Evolutionary conservation across 75 land plant genomes (phyloP).

Genomic region (Larix kaempferi): DNA sequence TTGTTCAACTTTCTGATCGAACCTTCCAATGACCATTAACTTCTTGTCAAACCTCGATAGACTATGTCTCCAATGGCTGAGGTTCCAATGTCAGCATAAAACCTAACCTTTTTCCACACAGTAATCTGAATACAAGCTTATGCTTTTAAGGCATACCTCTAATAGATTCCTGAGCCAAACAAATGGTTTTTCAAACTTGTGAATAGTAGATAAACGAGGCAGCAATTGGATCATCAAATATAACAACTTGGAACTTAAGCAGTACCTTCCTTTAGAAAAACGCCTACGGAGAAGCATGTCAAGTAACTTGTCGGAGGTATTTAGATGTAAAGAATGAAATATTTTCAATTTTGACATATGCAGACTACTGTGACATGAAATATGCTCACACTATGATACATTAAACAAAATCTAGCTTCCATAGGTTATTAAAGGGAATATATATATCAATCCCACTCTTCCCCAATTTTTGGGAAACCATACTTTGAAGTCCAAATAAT

Average conservation of each 20-base stretch:
- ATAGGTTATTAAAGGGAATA: constrained; percentile 5
- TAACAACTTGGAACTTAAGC: constrained; percentile 69
- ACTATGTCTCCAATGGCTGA: too few relatives aligned
- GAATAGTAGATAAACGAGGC: constrained; percentile 66
- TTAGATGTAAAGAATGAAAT: constrained; percentile 1
- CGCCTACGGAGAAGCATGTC: constrained; percentile 15
- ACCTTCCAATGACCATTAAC: too few relatives aligned
- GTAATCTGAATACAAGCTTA: constrained; percentile 31
- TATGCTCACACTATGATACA: background rate
- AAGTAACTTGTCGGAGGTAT: constrained; percentile 9
- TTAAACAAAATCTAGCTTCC: background rate
- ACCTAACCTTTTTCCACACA: constrained; percentile 16
- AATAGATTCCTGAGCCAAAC: constrained; percentile 60
- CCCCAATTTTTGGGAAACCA: background rate
- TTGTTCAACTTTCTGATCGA: too few relatives aligned
- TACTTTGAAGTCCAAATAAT: background rate
- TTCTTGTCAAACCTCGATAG: too few relatives aligned
- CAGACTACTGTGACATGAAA: constrained; percentile 7
- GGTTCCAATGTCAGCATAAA: constrained; percentile 13
- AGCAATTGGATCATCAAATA: constrained; percentile 59
- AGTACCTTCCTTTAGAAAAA: constrained; percentile 36
- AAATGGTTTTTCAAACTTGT: constrained; percentile 60
- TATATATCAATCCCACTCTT: background rate
- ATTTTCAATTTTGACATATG: constrained; percentile 4
- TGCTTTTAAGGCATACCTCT: constrained; percentile 86